Base-by-base conservation (phyloP, 345 rosid species). In the Salix arbutifolia region DNA sequence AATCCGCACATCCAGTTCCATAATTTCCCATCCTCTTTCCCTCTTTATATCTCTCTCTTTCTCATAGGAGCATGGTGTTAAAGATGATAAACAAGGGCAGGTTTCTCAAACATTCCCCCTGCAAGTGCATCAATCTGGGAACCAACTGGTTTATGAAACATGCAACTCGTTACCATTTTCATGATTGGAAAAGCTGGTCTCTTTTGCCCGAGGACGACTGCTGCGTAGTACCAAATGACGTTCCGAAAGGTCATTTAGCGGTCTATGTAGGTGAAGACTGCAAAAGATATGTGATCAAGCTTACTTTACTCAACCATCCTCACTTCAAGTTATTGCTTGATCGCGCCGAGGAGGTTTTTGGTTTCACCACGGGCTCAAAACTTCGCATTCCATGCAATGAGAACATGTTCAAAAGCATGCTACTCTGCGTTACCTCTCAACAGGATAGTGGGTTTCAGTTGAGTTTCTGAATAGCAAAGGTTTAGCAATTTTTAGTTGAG, bases 211-310 rank as follows among this genome's bases (percentile, higher is more conserved):
- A 65, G 53, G 70, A 74, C 6, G 53, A 46, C 4, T 1, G 28
- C 26, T 28, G 16, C n/a, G 23, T 17, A 2, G 67, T 79, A 30
- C 89, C 87, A 0, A 72, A 68, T 23, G 90, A 85, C 70, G 85
- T 88, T 13, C 86, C 90, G 0, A 79, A 67, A 73, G 88, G 87
- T 48, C 85, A 84, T 44, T 7, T 83, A 33, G 89, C 76, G 4
- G 83, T 84, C 3, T 84, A 84, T 4, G 88, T 81, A 10, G 86
- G 88, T 19, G 80, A 85, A 60, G 82, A 82, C 14, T 71, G 79
- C 70, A 80, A 72, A 64, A 85, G 86, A 70, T 87, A 70, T 73
- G 79, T 87, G 7, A 79, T 87, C 65, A 67, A 74, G 37, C 21
- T 82, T 35, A 40, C 53, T 13, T n/a, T 78, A 53, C 83, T 85